A percentile compares a stretch with the other conserved stretches of the same genome.
phyloP scores from a whole-genome alignment of 202 grass and related monocot species.

The Brachypodium distachyon region DNA sequence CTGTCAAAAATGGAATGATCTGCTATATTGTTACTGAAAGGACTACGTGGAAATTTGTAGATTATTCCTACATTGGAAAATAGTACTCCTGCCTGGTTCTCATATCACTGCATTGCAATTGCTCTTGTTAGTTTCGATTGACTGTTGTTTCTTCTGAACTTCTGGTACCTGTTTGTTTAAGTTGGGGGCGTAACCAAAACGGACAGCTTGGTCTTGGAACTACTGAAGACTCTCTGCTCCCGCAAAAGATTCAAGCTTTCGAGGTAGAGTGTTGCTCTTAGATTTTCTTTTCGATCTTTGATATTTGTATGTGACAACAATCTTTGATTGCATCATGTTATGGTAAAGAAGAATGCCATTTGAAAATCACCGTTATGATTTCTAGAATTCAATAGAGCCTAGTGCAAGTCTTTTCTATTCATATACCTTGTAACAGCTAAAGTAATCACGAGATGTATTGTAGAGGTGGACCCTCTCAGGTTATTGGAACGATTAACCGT shows the following conservation, averaged over 20 bases:
- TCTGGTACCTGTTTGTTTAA: conserved; percentile 21
- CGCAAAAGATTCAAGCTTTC: conserved; percentile 94
- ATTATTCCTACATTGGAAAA: background rate
- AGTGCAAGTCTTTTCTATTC: background rate
- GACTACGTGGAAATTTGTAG: background rate
- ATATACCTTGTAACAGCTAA: background rate
- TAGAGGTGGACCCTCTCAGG: background rate
- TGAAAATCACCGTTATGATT: background rate
- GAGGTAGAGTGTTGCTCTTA: conserved; percentile 38
- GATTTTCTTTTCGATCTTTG: background rate
- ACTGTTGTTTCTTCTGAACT: background rate
- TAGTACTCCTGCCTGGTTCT: background rate
- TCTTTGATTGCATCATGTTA: background rate
- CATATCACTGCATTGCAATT: background rate
- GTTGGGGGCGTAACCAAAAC: conserved; percentile 98
- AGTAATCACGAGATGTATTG: background rate
- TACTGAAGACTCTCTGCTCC: conserved; percentile 84
- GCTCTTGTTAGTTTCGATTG: background rate
- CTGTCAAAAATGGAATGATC: background rate
- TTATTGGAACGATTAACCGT: background rate
- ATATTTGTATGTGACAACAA: background rate
- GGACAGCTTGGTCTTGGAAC: conserved; percentile 99
- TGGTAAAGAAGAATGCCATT: background rate
- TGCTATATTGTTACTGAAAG: background rate
- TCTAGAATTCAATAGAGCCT: background rate